phyloP scores from a whole-genome alignment of 106 monocot genomes.

The Vanilla planifolia region DNA sequence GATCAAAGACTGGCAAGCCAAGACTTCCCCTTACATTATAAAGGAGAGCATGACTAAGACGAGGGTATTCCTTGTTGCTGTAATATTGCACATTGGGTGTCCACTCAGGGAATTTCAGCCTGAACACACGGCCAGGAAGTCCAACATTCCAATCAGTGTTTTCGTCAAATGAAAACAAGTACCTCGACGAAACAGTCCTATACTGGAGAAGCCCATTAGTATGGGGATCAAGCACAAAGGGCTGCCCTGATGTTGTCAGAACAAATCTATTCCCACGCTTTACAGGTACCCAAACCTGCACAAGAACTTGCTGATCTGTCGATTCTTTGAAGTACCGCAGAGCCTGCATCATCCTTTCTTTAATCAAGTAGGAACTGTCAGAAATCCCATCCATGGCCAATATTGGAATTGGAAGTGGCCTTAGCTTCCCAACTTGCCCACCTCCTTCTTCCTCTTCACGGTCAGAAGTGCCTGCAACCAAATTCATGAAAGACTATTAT shows the following conservation, averaged over 20 bases:
- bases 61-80: constrained; percentile 63
- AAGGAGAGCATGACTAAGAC: constrained; percentile 59
- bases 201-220: constrained; percentile 49
- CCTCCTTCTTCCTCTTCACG: constrained; percentile 10
- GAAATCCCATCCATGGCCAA: constrained; percentile 15
- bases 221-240: constrained; percentile 61
- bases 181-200: constrained; percentile 54
- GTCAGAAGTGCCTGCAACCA: constrained; percentile 27
- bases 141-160: constrained; percentile 46
- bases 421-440: constrained; percentile 7
- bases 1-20: constrained; percentile 76
- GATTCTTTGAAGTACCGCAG: constrained; percentile 70
- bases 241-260: constrained; percentile 83
- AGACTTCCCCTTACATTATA: constrained; percentile 61
- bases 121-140: constrained; percentile 77
- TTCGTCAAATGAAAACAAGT: constrained; percentile 58
- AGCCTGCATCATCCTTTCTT: constrained; percentile 63
- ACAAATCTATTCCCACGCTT: constrained; percentile 38
- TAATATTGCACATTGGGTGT: constrained; percentile 87
- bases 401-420: constrained; percentile 14
- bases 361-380: constrained; percentile 32
- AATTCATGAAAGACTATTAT: neutral
- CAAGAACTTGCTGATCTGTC: constrained; percentile 48
- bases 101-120: constrained; percentile 68
- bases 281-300: constrained; percentile 93